Base-by-base conservation (phyloP, 2,329 filamentous ascomycete genomes). In the Penicillium brasilianum region DNA sequence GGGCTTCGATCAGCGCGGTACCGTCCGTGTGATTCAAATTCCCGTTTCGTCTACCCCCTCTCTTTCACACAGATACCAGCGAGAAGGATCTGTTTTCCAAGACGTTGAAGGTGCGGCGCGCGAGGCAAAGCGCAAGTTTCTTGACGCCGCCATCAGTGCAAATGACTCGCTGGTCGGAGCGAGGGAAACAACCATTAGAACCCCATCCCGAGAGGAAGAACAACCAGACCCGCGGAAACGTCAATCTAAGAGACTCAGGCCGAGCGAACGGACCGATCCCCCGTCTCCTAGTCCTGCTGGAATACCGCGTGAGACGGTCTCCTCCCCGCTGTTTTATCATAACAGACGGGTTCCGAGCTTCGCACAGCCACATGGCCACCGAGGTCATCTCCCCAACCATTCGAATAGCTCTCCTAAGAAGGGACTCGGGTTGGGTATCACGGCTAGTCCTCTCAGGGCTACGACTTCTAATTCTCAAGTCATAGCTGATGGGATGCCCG, bases 71-170 rank as follows among this genome's bases (percentile, higher is more conserved):
- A 70, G 22, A 14, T 13, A 4, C 18, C 59, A 68, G 14, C 70
- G 76, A 28, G 76, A 73, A 50, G 66, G 71, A 5, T 78, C 77
- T 2, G 74, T 78, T 5, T 62, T 67, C 2, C 74, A 74, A 44
- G 76, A 78, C 51, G 78, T 76, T 72, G 70, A 71, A 10, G 68
- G 67, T 14, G 69, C 72, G n/a, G 44, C 67, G 2, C 39, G 66
- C 22, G 50, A 68, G 59, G 59, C 37, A 20, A 61, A 46, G 36
- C 60, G 37, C 13, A 67, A 56, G 53, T 44, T 36, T 39, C 11
- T 2, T 14, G 68, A 63, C 41, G 41, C 64, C 67, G 49, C 48
- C 63, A 30, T 58, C 54, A 41, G 32, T 1, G 20, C 41, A 18
- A 37, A n/a, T 22, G 44, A 18, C 30, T n/a, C 11, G 39, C 25